These are phyloP conservation scores for Alternaria sp. DNA, from an alignment of 2,329 filamentous ascomycete genomes.

Conservation along the genomic window DNA sequence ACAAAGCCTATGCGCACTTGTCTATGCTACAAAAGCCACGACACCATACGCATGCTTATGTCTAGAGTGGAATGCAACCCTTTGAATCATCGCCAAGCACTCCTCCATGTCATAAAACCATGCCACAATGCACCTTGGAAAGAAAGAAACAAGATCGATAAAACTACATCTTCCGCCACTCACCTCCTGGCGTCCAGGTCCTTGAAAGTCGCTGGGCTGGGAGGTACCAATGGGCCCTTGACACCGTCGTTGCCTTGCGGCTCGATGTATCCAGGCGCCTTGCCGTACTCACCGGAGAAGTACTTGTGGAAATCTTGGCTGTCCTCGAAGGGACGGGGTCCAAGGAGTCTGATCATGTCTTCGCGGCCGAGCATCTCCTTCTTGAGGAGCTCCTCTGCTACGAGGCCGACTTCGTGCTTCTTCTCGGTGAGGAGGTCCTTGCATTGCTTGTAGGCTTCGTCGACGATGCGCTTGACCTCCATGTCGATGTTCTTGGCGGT, in stretches of 20 bases:
- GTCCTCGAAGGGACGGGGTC: slow-evolving; percentile 83
- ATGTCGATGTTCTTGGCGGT: slow-evolving; percentile 91
- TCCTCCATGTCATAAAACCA: neutral
- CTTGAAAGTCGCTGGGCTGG: slow-evolving; percentile 33
- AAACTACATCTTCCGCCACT: neutral
- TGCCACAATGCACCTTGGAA: neutral
- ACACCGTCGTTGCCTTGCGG: slow-evolving; percentile 41
- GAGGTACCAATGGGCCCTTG: slow-evolving; percentile 45
- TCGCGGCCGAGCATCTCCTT: slow-evolving; percentile 93
- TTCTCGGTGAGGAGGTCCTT: slow-evolving; percentile 80
- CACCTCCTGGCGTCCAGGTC: slow-evolving; percentile 14
- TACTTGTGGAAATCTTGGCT: slow-evolving; percentile 92
- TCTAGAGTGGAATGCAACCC: slow-evolving; percentile 13
- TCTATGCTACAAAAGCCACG: neutral
- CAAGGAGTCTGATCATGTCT: slow-evolving; percentile 88
- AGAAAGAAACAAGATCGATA: neutral
- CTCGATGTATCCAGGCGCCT: slow-evolving; percentile 42
- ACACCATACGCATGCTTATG: slow-evolving; percentile 2
- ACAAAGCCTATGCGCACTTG: neutral
- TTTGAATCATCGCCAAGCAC: neutral
- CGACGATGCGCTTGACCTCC: slow-evolving; percentile 90
- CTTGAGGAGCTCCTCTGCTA: slow-evolving; percentile 88
- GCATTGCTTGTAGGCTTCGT: slow-evolving; percentile 92
- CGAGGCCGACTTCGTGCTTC: slow-evolving; percentile 84
- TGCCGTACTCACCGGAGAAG: slow-evolving; percentile 63